Percentiles rank a stretch among this genome's conserved stretches.
Conservation (phyloP, 2,329 filamentous ascomycete species). For the Dothideomycetes sp. region DNA sequence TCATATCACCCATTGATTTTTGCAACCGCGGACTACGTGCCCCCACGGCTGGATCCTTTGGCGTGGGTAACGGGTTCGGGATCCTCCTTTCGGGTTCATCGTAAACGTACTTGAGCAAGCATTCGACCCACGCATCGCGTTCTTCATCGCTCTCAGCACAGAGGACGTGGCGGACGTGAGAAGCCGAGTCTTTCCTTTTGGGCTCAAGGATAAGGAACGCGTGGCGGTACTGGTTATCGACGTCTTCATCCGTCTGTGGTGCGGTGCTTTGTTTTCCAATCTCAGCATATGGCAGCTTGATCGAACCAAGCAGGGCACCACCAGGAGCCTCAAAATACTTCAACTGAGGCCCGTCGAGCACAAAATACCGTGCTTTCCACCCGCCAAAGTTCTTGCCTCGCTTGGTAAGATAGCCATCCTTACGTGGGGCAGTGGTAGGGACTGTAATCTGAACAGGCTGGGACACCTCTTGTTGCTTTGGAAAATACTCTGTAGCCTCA, state of each 20-base stretch:
- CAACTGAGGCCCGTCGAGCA: conserved; percentile 58
- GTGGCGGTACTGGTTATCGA: conserved; percentile 90
- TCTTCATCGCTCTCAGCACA: conserved; percentile 92
- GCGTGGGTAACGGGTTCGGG: conserved; percentile 2
- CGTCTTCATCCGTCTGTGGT: conserved; percentile 59
- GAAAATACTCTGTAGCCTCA: conserved; percentile 38
- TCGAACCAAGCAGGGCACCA: conserved; percentile 81
- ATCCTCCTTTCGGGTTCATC: conserved; percentile 31
- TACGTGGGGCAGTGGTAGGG: conserved; percentile 35
- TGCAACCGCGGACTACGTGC: conserved; percentile 20
- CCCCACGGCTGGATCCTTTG: background rate
- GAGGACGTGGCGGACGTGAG: conserved; percentile 81
- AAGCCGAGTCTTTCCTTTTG: conserved; percentile 87
- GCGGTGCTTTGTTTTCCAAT: conserved; percentile 77
- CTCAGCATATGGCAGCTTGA: conserved; percentile 81
- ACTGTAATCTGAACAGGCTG: conserved; percentile 9
- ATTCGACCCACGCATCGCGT: conserved; percentile 87
- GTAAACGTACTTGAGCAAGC: conserved; percentile 80
- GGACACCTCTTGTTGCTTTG: conserved; percentile 3
- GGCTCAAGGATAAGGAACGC: conserved; percentile 91
- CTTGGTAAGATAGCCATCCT: conserved; percentile 90
- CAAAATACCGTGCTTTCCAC: conserved; percentile 80
- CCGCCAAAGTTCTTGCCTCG: conserved; percentile 97
- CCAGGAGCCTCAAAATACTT: conserved; percentile 90
- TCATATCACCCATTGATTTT: conserved; percentile 26